Conservation (phyloP, 148 eudicot species). For the Persicaria tinctoria region DNA sequence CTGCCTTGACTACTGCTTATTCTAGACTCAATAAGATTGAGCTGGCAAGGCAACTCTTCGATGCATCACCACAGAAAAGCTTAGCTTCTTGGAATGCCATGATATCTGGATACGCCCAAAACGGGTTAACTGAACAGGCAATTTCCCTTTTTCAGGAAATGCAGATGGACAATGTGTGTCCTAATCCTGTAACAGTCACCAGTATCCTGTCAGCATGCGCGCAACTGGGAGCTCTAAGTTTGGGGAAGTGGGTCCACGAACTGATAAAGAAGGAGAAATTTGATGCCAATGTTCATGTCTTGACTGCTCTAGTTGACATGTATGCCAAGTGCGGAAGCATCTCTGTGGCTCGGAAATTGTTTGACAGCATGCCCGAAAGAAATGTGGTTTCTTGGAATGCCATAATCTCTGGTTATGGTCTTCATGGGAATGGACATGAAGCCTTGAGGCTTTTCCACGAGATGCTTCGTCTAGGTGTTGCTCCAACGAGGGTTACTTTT, state of each 20-base stretch:
- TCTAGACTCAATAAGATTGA: conserved; percentile 61
- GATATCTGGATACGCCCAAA: conserved; percentile 83
- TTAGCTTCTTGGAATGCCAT: conserved; percentile 83
- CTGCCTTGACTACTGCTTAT: conserved; percentile 71
- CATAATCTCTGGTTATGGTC: conserved; percentile 87
- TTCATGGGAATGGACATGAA: conserved; percentile 61
- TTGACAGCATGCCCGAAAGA: conserved; percentile 45
- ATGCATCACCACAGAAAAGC: conserved; percentile 50
- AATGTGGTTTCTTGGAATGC: conserved; percentile 81
- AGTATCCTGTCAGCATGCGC: conserved; percentile 84
- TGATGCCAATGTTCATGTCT: conserved; percentile 46
- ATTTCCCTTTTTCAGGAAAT: conserved; percentile 60
- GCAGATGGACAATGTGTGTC: conserved; percentile 45
- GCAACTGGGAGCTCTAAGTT: conserved; percentile 67
- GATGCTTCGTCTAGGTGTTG: conserved; percentile 40
- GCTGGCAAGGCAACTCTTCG: conserved; percentile 54
- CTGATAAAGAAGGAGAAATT: conserved; percentile 44
- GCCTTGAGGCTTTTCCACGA: conserved; percentile 41
- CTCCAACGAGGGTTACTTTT: conserved; percentile 52
- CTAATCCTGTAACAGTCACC: conserved; percentile 70
- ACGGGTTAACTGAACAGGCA: conserved; percentile 62
- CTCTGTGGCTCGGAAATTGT: conserved; percentile 41
- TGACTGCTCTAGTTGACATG: conserved; percentile 80
- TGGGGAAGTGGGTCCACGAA: conserved; percentile 82
- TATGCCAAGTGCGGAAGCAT: conserved; percentile 80